phyloP scores from a whole-genome alignment of 108 stramenopile species.

The Fistulifera pelliculosa region DNA sequence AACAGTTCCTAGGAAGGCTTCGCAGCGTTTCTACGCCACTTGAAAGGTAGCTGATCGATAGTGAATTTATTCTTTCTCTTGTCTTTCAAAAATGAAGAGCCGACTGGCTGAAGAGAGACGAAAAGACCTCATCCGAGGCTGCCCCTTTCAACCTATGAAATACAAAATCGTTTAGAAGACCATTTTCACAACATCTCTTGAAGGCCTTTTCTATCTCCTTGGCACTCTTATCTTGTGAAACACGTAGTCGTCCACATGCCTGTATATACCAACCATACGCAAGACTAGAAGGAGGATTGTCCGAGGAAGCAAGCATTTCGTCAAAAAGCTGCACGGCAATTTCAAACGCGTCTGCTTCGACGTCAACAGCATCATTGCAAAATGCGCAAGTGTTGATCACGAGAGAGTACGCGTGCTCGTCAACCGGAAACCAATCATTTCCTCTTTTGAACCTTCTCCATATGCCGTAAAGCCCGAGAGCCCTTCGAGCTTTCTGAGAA shows the following conservation, averaged over 20 bases:
- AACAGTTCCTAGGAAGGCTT: too few species aligned
- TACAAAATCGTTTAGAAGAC: constrained; percentile 61
- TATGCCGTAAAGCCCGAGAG: constrained; percentile 42
- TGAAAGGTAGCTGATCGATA: neutral
- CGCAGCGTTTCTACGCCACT: constrained; percentile 9
- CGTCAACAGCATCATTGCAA: constrained; percentile 25
- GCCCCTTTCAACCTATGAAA: constrained; percentile 37
- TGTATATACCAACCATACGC: constrained; percentile 67
- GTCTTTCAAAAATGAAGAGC: neutral
- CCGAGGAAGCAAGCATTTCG: constrained; percentile 23
- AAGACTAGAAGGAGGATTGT: constrained; percentile 25
- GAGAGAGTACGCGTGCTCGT: constrained; percentile 47
- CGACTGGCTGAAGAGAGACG: neutral
- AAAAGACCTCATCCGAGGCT: constrained; percentile 16
- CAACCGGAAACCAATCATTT: constrained; percentile 26
- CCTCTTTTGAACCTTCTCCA: constrained; percentile 36
- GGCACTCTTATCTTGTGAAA: constrained; percentile 27
- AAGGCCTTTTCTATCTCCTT: constrained; percentile 32
- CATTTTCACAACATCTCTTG: constrained; percentile 35
- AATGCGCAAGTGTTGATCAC: constrained; percentile 69
- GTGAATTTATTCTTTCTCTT: neutral
- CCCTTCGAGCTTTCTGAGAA: constrained; percentile 41
- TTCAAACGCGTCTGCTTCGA: constrained; percentile 40
- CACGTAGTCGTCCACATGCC: constrained; percentile 47
- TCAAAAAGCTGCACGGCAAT: constrained; percentile 42